These are phyloP conservation scores for Eremomyces bilateralis DNA, from an alignment of 495 filamentous ascomycete genomes.

Conservation along the genomic window DNA sequence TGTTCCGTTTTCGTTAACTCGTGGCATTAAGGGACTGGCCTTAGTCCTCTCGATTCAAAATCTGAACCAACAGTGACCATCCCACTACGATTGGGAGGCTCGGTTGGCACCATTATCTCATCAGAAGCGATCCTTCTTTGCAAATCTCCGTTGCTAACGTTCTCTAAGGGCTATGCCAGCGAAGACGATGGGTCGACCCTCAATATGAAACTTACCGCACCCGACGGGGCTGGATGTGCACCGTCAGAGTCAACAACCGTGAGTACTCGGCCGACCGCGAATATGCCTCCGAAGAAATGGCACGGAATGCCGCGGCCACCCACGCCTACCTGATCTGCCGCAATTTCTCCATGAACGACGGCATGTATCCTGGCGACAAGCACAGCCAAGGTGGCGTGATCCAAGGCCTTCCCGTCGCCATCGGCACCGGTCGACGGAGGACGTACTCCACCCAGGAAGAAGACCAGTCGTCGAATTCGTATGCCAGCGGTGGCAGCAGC, in stretches of 20 bases:
- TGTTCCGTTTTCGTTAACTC: no score
- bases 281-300: slow-evolving; percentile 58
- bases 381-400: slow-evolving; percentile 53
- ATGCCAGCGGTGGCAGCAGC: slow-evolving; percentile 33
- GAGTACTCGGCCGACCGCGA: slow-evolving; percentile 85
- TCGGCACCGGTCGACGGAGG: slow-evolving; percentile 33
- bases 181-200: slow-evolving; percentile 87
- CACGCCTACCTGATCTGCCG: slow-evolving; percentile 94
- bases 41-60: no score
- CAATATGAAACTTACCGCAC: slow-evolving; percentile 63
- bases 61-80: no score
- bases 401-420: slow-evolving; percentile 66
- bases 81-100: slow-evolving; percentile 2
- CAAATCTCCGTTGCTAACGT: slow-evolving; percentile 7
- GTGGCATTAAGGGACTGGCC: no score
- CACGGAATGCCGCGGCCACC: slow-evolving; percentile 89
- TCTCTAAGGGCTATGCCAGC: slow-evolving; percentile 73
- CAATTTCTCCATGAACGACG: slow-evolving; percentile 95
- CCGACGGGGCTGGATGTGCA: slow-evolving; percentile 61
- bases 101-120: no score
- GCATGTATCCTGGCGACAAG: slow-evolving; percentile 53
- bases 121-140: not conserved
- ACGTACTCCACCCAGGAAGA: not conserved
- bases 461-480: not conserved
- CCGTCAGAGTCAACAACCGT: slow-evolving; percentile 85